These are phyloP conservation scores for Lactarius hatsudake DNA, from an alignment of 768 basidiomycete species.

Conservation along the genomic window DNA sequence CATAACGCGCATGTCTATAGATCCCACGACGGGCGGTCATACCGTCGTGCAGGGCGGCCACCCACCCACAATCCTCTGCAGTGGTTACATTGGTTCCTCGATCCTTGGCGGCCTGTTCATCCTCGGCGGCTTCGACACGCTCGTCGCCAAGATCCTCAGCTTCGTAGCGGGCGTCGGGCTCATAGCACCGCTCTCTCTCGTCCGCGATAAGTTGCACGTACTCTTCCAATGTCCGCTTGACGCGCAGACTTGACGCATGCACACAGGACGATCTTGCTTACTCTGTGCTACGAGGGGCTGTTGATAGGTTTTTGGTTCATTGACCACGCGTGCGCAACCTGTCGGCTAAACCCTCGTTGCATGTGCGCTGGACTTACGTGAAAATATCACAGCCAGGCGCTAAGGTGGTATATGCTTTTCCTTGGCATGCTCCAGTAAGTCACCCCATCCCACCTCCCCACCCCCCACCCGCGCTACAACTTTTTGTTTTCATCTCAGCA, in stretches of 20 bases:
- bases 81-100: slow-evolving; percentile 83
- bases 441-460: neutral
- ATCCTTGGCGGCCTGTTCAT: slow-evolving; percentile 81
- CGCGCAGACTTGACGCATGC: neutral
- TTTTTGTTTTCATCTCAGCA: slow-evolving; percentile 40
- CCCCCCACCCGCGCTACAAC: slow-evolving; percentile 21
- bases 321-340: slow-evolving; percentile 71
- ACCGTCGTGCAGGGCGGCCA: slow-evolving; percentile 76
- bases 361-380: slow-evolving; percentile 12
- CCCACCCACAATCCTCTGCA: slow-evolving; percentile 65
- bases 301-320: slow-evolving; percentile 95
- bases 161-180: slow-evolving; percentile 87
- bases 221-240: neutral
- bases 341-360: slow-evolving; percentile 5
- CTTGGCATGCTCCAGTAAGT: slow-evolving; percentile 79
- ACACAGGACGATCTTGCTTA: slow-evolving; percentile 83
- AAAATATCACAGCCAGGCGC: slow-evolving; percentile 53
- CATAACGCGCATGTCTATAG: slow-evolving; percentile 77
- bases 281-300: slow-evolving; percentile 77
- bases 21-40: slow-evolving; percentile 76
- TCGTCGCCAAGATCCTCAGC: slow-evolving; percentile 90
- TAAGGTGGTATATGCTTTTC: slow-evolving; percentile 83
- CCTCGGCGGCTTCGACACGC: slow-evolving; percentile 81
- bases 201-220: slow-evolving; percentile 85
- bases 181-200: slow-evolving; percentile 79